These are phyloP conservation scores for Xylariaceae sp. DNA, from an alignment of 2,329 filamentous ascomycete genomes.

Conservation along the genomic window DNA sequence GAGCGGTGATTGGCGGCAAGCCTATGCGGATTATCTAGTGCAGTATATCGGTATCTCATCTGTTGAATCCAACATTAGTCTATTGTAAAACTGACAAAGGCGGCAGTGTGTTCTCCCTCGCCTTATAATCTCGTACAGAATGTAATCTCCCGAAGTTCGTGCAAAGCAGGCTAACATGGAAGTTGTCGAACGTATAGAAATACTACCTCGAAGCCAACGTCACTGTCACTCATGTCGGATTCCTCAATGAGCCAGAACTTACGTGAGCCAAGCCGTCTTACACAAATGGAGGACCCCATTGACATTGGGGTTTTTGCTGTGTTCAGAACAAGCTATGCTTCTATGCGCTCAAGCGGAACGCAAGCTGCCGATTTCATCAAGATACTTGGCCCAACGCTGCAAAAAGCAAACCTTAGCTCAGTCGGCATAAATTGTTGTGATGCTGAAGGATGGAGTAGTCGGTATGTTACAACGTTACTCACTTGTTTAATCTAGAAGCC, in stretches of 20 bases:
- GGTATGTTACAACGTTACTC: too few relatives aligned
- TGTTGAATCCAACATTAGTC: too few relatives aligned
- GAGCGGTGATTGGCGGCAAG: conserved; percentile 43
- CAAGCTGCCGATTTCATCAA: conserved; percentile 36
- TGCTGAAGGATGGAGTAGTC: conserved; percentile 15
- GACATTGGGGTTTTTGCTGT: neutral
- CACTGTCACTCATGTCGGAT: conserved; percentile 43
- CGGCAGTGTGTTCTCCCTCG: too few relatives aligned
- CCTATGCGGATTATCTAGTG: conserved; percentile 46
- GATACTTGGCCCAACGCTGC: conserved; percentile 41
- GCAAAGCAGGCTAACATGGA: too few relatives aligned
- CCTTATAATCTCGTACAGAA: too few relatives aligned
- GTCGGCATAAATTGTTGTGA: conserved; percentile 20
- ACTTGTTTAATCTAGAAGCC: too few relatives aligned
- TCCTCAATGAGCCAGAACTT: conserved; percentile 45
- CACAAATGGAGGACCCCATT: neutral
- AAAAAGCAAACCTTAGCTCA: conserved; percentile 27
- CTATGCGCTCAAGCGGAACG: conserved; percentile 25
- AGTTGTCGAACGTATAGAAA: conserved; percentile 15
- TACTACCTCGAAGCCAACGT: conserved; percentile 43
- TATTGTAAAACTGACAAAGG: too few relatives aligned
- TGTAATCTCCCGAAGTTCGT: too few relatives aligned
- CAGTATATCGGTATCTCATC: conserved; percentile 35
- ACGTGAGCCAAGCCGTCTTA: conserved; percentile 13
- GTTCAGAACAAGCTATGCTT: conserved; percentile 32